Evolutionary conservation across 202 grass and related monocot species (phyloP).

Genomic region (Bolboschoenoplectus hybrid): DNA sequence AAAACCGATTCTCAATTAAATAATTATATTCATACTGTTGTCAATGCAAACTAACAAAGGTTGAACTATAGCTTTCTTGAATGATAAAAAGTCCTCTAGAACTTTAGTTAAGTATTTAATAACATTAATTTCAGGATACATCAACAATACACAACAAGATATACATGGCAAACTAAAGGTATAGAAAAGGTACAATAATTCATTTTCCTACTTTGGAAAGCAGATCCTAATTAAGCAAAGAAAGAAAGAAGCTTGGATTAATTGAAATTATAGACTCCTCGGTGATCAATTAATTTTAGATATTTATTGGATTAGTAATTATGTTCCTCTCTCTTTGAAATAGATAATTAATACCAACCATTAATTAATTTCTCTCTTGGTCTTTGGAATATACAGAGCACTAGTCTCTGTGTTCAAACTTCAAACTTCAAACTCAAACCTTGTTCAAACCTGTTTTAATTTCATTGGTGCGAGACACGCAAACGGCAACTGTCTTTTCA

Average conservation of each 20-base stretch:
- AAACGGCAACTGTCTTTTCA: slow-evolving; percentile 7
- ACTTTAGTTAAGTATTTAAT: slow-evolving; percentile 1
- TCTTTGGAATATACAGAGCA: neutral
- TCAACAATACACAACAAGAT: neutral
- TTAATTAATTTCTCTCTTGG: neutral
- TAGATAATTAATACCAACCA: neutral
- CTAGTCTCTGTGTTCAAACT: slow-evolving; percentile 26
- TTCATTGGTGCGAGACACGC: neutral
- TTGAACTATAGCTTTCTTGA: neutral
- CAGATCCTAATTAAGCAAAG: neutral
- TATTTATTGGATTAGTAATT: neutral
- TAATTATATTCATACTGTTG: neutral
- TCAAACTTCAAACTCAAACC: slow-evolving; percentile 2
- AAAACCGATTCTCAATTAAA: too few relatives aligned
- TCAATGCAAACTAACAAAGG: neutral
- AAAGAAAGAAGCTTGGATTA: too few relatives aligned
- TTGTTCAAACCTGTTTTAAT: neutral
- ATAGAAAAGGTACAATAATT: neutral
- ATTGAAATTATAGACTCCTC: neutral
- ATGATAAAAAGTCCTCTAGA: neutral
- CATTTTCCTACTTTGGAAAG: neutral
- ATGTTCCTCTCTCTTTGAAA: neutral
- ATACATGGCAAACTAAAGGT: neutral
- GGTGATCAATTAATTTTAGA: neutral
- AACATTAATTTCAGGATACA: neutral